Evolutionary conservation across 352 stramenopile genomes (phyloP), one percentile per base, ranked within the genome.

Genomic region (Ophiocytium majus): DNA sequence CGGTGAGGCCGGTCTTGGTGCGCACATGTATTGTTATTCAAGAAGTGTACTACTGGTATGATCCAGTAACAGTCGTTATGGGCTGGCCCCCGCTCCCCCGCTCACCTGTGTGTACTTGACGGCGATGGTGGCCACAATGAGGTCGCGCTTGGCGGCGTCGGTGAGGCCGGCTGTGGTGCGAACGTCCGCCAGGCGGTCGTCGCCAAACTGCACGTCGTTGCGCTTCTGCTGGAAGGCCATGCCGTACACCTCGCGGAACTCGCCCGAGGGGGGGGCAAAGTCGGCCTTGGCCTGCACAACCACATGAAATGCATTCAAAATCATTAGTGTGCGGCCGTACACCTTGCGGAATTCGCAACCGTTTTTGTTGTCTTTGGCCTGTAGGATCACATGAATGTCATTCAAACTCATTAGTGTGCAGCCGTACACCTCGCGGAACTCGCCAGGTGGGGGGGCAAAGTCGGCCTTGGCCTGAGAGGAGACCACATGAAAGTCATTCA

Each of bases 101-200:
- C 64, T 37, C 36, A 81, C 75, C 75, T 81, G 75, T 81, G 97
- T 99, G 92, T 99, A 99, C 93, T 99, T 99, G 89, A 99, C 92
- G 83, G 96, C 98, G 90, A 99, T 99, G 76, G 94, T 97, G n/a
- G 97, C 97, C 35, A 99, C 92, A 83, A 98, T 96, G 80, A 99
- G 92, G 90, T 99, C 97, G 79, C 96, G 94, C 89, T 98, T 95
- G 80, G 96, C 97, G 76, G 93, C 94, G 33, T 97, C 93, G 28
- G 93, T 93, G 1, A 99, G 89, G 5, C 50, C 93, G 91, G 14
- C 94, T 92, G 92, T 95, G 9, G 95, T 98, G 83, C 98, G 95
- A 64, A 98, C 91, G 80, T 98, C 92, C 50, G 91, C 89, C 86
- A 99, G 93, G 90, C 99, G 95, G 50, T 95, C 91, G 33, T 94